Base-by-base conservation (phyloP, 306 rosid species). In the Crataegus laevigata region DNA sequence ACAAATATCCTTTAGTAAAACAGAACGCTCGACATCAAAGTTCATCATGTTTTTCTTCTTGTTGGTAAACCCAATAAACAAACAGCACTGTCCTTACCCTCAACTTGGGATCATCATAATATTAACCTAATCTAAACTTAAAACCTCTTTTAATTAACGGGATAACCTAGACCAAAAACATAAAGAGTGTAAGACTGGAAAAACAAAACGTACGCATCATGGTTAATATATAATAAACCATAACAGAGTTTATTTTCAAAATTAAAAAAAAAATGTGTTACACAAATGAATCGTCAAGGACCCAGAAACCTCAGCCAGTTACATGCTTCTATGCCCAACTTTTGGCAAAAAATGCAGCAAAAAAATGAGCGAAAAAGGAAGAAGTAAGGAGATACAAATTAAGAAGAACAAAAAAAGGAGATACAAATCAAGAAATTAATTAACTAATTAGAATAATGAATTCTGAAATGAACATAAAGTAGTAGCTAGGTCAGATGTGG, bases 401-500 rank as follows among this genome's bases (percentile, higher is more conserved):
- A 55, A 58, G n/a, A n/a, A 11, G 26, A n/a, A 55, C 9, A 25
- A 4, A 54, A 25, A 2, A 55, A 1, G 60, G 61, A 55, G 61
- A 55, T 55, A 55, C 61, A 29, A 10, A 73, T 38, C 22, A 55
- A 58, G n/a, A n/a, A 38, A 28, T 14, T 30, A 73, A 67, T 54
- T 55, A 45, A 59, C 4, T n/a, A 69, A 65, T 34, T 36, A 65
- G 17, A 21, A 29, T 1, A 1, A 57, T 15, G 52, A 47, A 15
- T 14, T 47, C 4, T 47, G 60, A 32, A 58, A 29, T 42, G 34
- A 38, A 36, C 21, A 74, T 2, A 28, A 58, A 6, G 25, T 11
- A 4, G 12, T 11, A n/a, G 5, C 38, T 8, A 10, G 13, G 26
- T 85, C 82, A 91, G 83, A 91, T 80, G 55, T 89, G 78, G 75